These are phyloP conservation scores for Lentithecium fluviatile DNA, from an alignment of 495 filamentous ascomycete species.

Conservation along the genomic window DNA sequence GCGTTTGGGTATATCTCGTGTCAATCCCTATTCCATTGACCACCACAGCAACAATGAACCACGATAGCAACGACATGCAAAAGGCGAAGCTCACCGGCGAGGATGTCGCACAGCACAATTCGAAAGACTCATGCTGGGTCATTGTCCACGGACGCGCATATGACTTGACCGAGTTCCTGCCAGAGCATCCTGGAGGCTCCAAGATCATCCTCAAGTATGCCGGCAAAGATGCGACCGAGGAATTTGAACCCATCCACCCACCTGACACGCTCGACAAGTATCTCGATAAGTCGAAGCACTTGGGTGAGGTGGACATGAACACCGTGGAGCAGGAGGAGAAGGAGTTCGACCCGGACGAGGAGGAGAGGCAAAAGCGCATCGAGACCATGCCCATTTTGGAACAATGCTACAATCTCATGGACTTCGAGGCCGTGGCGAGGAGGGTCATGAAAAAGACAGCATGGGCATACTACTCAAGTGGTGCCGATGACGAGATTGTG, in stretches of 20 bases:
- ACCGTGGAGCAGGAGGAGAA: conserved; percentile 47
- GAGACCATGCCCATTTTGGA: conserved; percentile 63
- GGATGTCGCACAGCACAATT: conserved; percentile 68
- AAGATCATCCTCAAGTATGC: conserved; percentile 67
- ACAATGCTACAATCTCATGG: conserved; percentile 73
- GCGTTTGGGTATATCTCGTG: not conserved
- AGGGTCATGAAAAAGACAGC: conserved; percentile 66
- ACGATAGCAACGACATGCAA: conserved; percentile 40
- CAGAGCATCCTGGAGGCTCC: conserved; percentile 40
- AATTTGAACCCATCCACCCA: conserved; percentile 67
- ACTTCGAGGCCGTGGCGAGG: conserved; percentile 68
- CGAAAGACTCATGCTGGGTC: conserved; percentile 53
- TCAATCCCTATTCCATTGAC: conserved; percentile 1
- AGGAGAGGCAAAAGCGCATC: conserved; percentile 53
- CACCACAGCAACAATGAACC: conserved; percentile 38
- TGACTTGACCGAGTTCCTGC: conserved; percentile 38
- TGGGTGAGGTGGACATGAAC: conserved; percentile 58
- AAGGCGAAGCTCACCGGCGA: conserved; percentile 54
- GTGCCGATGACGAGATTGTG: conserved; percentile 94
- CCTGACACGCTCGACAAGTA: conserved; percentile 57
- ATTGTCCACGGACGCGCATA: conserved; percentile 42
- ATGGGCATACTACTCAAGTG: conserved; percentile 81
- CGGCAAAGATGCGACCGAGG: conserved; percentile 68
- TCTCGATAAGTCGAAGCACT: conserved; percentile 54
- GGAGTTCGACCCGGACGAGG: conserved; percentile 22